Conservation (phyloP, 2,329 filamentous ascomycete species). For the Talaromyces atroroseus region DNA sequence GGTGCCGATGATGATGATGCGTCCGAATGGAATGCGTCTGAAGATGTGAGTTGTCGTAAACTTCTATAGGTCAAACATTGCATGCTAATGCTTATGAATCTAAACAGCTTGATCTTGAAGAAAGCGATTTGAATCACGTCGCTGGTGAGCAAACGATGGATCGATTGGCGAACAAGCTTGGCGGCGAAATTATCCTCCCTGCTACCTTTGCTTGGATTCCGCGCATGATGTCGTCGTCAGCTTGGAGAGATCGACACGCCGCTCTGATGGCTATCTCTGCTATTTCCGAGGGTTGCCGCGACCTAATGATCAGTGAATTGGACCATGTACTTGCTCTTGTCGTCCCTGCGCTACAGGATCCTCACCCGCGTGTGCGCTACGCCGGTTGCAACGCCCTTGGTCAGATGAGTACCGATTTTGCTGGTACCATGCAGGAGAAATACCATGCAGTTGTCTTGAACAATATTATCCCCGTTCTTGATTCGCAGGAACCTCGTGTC, state of each 20-base stretch:
- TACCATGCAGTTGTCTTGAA: conserved; percentile 83
- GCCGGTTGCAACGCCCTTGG: conserved; percentile 97
- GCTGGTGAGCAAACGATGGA: conserved; percentile 99
- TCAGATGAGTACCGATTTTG: conserved; percentile 99
- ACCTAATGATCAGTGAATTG: conserved; percentile 90
- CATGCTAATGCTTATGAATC: not conserved
- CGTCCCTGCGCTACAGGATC: conserved; percentile 82
- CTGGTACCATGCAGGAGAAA: conserved; percentile 94
- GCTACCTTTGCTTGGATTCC: conserved; percentile 97
- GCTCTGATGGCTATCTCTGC: conserved; percentile 98
- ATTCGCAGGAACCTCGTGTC: conserved; percentile 84
- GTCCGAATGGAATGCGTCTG: conserved; percentile 83
- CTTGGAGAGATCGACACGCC: conserved; percentile 92
- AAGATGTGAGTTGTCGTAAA: conserved; percentile 61
- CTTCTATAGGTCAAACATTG: not conserved
- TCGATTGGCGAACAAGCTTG: conserved; percentile 91
- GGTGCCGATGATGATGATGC: conserved; percentile 93
- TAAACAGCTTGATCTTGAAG: conserved; percentile 75
- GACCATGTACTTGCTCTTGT: conserved; percentile 92
- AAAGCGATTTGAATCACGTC: conserved; percentile 95
- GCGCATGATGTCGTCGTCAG: conserved; percentile 90
- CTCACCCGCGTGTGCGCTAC: conserved; percentile 91
- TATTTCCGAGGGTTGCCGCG: conserved; percentile 93
- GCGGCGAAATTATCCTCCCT: conserved; percentile 83
- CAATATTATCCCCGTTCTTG: conserved; percentile 86